Evolutionary conservation across 108 stramenopile genomes (phyloP), one percentile per base, ranked within the genome.

Genomic region (Cylindrotheca fusiformis): DNA sequence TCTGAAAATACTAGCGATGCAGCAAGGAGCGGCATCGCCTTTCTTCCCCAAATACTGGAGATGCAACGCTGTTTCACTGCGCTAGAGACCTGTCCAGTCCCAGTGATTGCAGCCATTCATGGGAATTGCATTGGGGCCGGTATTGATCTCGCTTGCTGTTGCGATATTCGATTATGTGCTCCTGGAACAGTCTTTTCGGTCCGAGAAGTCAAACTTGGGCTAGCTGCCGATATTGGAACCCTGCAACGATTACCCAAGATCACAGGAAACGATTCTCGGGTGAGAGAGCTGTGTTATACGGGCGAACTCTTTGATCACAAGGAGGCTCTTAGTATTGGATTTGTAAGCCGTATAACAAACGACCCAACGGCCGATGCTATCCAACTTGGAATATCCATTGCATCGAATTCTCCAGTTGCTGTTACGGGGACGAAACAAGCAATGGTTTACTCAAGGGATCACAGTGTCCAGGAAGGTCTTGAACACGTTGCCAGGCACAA

Each of bases 161-260:
- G 84, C 20, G 86, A 91, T 63, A 74, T 91, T 25, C 79, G 89
- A 24, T 52, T 87, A 8, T 83, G 80, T 32, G 66, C 84, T 22
- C 58, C 71, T 8, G 67, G 68, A 45, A 67, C 84, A 27, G 68
- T 21, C 2, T 91, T 87, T 74, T 76, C 80, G 30, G 76, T 87
- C 0, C 55, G 84, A 23, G 89, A 91, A 66, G 86, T 80, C 17
- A 44, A 78, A 60, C 53, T 91, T 25, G 89, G 89, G 1, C 54
- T 91, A 21, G 89, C 89, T 8, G 89, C 89, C 19, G 89, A 91
- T 60, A 84, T 91, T 3, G 89, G 89, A 18, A 91, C 89, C 10
- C 58, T 91, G 26, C 89, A 91, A 69, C 57, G 89, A 48, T 60
- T 91, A 21, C 89, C 89, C 0, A 91, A 85, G 58, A 64, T 91